These are phyloP conservation scores for Ceratobasidium sp. DNA, from an alignment of 1,284 basidiomycete genomes.

Conservation along the genomic window DNA sequence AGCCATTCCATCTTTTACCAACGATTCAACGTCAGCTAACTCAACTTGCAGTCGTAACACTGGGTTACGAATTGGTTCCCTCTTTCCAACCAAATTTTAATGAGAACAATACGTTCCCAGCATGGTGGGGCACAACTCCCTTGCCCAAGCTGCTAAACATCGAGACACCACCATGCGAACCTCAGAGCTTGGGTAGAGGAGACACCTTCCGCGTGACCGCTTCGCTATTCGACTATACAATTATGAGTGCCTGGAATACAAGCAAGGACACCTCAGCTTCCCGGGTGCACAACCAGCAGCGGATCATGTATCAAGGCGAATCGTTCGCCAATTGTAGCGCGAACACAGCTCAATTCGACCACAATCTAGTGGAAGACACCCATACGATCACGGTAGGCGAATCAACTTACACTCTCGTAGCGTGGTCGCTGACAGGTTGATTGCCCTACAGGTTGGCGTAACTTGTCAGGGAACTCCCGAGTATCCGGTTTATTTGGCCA, in stretches of 20 bases:
- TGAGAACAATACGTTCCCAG: neutral
- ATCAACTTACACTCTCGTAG: neutral
- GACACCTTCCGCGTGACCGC: constrained; percentile 10
- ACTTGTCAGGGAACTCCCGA: neutral
- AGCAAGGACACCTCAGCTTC: neutral
- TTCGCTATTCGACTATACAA: constrained; percentile 30
- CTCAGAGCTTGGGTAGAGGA: constrained; percentile 18
- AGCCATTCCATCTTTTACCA: neutral
- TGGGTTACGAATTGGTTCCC: constrained; percentile 26
- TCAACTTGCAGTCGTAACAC: neutral
- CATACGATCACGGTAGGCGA: constrained; percentile 8
- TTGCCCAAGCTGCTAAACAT: neutral
- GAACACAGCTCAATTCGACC: constrained; percentile 6
- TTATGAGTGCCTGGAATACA: constrained; percentile 25
- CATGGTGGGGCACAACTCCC: neutral
- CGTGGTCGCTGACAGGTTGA: neutral
- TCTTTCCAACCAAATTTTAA: constrained; percentile 8
- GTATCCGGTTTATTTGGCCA: constrained; percentile 6
- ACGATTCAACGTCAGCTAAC: neutral
- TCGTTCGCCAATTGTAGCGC: constrained; percentile 2
- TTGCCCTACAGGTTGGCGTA: constrained; percentile 17
- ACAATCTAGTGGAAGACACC: constrained; percentile 12
- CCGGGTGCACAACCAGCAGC: neutral
- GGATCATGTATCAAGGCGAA: constrained; percentile 14
- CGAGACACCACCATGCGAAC: neutral